Evolutionary conservation across 495 filamentous ascomycete genomes (phyloP).

Genomic region (Chlorociboria aeruginascens): DNA sequence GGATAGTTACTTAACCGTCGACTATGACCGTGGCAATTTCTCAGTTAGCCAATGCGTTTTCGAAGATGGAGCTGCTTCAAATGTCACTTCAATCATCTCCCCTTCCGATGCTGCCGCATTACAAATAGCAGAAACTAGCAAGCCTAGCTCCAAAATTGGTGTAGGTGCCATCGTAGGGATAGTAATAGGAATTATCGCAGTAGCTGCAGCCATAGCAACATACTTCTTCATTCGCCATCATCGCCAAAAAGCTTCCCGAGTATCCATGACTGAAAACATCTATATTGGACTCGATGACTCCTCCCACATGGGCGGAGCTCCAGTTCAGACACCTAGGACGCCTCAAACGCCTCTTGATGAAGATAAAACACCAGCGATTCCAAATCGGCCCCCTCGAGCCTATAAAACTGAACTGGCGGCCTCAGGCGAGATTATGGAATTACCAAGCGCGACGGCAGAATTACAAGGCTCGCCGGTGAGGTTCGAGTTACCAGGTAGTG

Average conservation of each 20-base stretch:
- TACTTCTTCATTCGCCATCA: background rate
- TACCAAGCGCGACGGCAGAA: conserved; percentile 1
- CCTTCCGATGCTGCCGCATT: background rate
- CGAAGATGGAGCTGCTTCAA: conserved; percentile 5
- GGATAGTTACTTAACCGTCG: conserved; percentile 25
- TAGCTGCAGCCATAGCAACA: background rate
- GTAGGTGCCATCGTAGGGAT: background rate
- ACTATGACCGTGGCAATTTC: conserved; percentile 17
- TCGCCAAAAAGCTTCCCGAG: background rate
- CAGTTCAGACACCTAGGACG: background rate
- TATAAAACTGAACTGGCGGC: background rate
- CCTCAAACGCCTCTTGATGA: background rate
- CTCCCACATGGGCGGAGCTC: background rate
- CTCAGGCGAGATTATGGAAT: conserved; percentile 2
- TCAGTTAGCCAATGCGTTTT: conserved; percentile 14
- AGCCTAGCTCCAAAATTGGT: background rate
- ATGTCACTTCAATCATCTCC: conserved; percentile 4
- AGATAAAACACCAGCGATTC: background rate
- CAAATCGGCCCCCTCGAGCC: background rate
- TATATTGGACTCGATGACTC: background rate
- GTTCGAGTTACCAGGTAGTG: conserved; percentile 7
- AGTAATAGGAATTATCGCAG: background rate
- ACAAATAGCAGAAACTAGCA: background rate
- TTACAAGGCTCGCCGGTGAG: conserved; percentile 1
- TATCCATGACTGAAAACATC: background rate